Base-by-base conservation (phyloP, 1,284 basidiomycete species). In the Rhodotorula glutinis region DNA sequence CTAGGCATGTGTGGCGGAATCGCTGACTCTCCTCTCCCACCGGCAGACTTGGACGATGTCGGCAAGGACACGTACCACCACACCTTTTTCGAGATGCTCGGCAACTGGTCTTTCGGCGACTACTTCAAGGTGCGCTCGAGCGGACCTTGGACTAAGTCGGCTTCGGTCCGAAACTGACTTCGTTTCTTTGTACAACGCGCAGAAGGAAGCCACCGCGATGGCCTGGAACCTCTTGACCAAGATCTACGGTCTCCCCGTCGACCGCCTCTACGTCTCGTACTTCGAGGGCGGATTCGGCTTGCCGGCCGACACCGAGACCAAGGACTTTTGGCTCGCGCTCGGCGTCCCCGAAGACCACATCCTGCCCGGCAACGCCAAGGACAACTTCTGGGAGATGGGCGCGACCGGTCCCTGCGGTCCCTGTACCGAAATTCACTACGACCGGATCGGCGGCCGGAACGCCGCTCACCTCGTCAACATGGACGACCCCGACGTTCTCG, bases 331-430 rank as follows among this genome's bases (percentile, higher is more conserved):
- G 95, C 79, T 89, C 30, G 85, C 87, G 44, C 86, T 91, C 66
- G 96, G 96, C 63, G 88, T 98, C 44, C 78, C 87, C 0, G 91
- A 93, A 71, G 88, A 88, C 75, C 93, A 96, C 77, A 90, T 98
- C 73, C 82, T 98, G 63, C 91, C 93, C 19, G 93, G 93, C 59
- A 91, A 91, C 77, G 90, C 92, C 11, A 96, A 96, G 79, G 94
- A 98, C 81, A 98, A 98, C 82, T 98, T 98, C 79, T 98, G 95
- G 95, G 93, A 98, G 80, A 98, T 98, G 95, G 95, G 95, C 70
- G 88, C 92, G 4, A 97, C 93, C 38, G 95, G 95, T 14, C 95
- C 95, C 16, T 98, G 95, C 75, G 95, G 95, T 25, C 96, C 95
- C 51, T 98, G 93, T 83, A 92, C 92, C 76, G 95, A 98, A 80